These are phyloP conservation scores for Solanum hybrid DNA, from an alignment of 305 asterid genomes.

Conservation along the genomic window DNA sequence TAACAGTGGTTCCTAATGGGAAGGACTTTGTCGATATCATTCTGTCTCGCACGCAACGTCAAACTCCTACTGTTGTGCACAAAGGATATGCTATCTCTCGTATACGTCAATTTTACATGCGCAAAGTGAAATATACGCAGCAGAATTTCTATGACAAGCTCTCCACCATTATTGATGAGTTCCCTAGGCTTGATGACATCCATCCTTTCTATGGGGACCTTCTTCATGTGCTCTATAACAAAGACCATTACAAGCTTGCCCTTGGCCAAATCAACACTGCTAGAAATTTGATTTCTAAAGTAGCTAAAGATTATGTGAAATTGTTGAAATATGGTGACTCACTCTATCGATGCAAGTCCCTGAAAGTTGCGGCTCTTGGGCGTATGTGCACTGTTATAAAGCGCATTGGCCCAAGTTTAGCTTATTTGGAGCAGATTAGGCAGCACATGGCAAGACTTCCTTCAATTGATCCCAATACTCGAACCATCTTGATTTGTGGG, in stretches of 20 bases:
- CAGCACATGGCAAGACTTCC: conserved; percentile 97
- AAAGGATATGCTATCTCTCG: conserved; percentile 89
- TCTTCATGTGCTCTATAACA: conserved; percentile 86
- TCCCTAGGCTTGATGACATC: conserved; percentile 82
- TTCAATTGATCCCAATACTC: conserved; percentile 86
- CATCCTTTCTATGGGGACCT: conserved; percentile 97
- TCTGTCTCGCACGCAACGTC: conserved; percentile 87
- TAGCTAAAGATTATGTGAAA: conserved; percentile 74
- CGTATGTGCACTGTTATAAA: conserved; percentile 57
- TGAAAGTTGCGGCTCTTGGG: conserved; percentile 69
- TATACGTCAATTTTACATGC: conserved; percentile 91
- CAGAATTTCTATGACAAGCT: conserved; percentile 81
- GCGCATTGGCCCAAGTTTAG: conserved; percentile 84
- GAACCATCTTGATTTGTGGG: conserved; percentile 93
- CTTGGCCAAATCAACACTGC: conserved; percentile 90
- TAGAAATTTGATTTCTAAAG: conserved; percentile 71
- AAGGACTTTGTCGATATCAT: conserved; percentile 84
- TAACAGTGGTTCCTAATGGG: conserved; percentile 78
- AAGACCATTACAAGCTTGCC: conserved; percentile 55
- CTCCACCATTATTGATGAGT: conserved; percentile 78
- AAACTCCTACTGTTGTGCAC: conserved; percentile 83
- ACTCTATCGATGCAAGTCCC: conserved; percentile 66
- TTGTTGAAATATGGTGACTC: conserved; percentile 85
- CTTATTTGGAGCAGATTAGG: conserved; percentile 92
- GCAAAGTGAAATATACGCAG: conserved; percentile 81